Base-by-base conservation (phyloP, 2,329 filamentous ascomycete species). In the Boeremia exigua region DNA sequence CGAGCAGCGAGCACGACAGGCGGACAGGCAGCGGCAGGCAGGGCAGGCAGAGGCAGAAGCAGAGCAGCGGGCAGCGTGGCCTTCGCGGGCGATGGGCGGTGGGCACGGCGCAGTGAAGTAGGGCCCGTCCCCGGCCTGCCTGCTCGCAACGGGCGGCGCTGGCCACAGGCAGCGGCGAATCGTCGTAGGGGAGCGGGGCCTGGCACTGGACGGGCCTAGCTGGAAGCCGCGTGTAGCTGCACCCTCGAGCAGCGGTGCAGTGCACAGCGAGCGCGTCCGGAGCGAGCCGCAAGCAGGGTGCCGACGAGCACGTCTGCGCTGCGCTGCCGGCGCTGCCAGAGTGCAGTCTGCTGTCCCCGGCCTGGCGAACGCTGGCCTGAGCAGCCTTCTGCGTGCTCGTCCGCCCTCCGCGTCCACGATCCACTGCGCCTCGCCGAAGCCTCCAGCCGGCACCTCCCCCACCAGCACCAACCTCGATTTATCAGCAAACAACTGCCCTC, bases 401-500 rank as follows among this genome's bases (percentile, higher is more conserved):
- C 51, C 51, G 51, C 44, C 51, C 32, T 43, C 51, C 51, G 45
- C 51, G 44, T 38, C 46, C 25, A 33, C 52, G 47, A 38, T 38
- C 46, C 25, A 33, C 52, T 59, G 56, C 56, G 52, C 56, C 45
- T 50, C 37, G 48, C 43, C 42, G 17, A 39, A 25, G 48, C 56
- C 59, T 56, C 61, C 62, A 61, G 36, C 48, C 48, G 54, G 37
- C 48, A 12, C 46, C 44, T 59, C 56, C 61, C 63, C 62, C 65
- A 63, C 61, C 40, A 47, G 12, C 48, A 43, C 33, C 54, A 43
- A 42, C 40, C 54, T 61, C 58, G 62, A 71, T 71, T 71, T 70
- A 67, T 71, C 66, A 71, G 68, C 68, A 69, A 45, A 25, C 37
- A 37, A n/a, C 58, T 44, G 28, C 52, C 34, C 33, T n/a, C 46